phyloP scores from a whole-genome alignment of 2,329 filamentous ascomycete species.

The Phialophora macrospora region DNA sequence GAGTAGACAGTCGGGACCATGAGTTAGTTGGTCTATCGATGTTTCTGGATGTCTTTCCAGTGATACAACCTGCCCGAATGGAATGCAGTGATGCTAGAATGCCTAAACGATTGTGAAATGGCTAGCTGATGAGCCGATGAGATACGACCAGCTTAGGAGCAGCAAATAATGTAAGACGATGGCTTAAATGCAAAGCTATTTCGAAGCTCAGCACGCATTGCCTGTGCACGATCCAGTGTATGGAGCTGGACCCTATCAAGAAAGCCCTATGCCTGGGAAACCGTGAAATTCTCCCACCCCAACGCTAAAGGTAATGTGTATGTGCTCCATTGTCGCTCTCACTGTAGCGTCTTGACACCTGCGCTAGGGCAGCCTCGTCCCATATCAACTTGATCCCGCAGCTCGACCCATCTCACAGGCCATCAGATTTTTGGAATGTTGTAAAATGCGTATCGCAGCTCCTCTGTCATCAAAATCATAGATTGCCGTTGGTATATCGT shows the following conservation, averaged over 20 bases:
- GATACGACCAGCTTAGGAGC: background rate
- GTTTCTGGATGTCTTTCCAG: background rate
- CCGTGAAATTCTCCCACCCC: background rate
- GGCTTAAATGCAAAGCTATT: background rate
- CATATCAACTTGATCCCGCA: background rate
- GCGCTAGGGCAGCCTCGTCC: background rate
- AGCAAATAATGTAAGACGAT: background rate
- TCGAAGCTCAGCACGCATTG: background rate
- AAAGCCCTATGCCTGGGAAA: background rate
- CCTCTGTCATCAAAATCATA: background rate
- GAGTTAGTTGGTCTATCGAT: slow-evolving; percentile 5
- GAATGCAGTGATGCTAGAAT: background rate
- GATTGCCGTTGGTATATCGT: background rate
- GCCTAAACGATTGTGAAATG: background rate
- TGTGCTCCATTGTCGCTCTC: too few species aligned
- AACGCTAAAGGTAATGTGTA: background rate
- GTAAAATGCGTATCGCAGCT: background rate
- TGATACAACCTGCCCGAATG: too few species aligned
- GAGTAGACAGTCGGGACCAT: slow-evolving; percentile 11
- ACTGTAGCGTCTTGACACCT: background rate
- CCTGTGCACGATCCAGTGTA: background rate
- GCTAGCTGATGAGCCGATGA: background rate
- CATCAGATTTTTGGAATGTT: background rate
- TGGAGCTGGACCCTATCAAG: background rate
- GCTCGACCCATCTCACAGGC: background rate